Evolutionary conservation across 2,329 filamentous ascomycete genomes (phyloP).

Genomic region (Lasiodiplodia gonubiensis): DNA sequence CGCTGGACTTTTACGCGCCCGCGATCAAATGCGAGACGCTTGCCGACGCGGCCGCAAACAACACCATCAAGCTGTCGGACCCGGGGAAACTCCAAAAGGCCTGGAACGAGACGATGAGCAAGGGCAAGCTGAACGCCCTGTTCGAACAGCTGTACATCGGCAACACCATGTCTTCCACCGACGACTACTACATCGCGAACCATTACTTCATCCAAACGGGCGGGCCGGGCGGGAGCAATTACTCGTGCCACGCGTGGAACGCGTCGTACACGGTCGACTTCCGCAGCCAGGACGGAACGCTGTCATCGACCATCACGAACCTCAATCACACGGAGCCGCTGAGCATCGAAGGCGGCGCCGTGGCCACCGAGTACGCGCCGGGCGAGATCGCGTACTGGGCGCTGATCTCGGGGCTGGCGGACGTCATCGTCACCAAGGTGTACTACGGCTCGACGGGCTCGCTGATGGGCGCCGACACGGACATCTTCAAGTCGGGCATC

Average conservation of each 20-base stretch:
- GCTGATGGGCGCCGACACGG: neutral
- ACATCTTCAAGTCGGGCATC: neutral
- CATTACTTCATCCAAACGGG: neutral
- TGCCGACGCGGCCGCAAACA: neutral
- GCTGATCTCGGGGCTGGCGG: neutral
- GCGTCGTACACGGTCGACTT: neutral
- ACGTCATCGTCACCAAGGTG: neutral
- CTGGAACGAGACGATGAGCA: neutral
- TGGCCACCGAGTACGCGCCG: neutral
- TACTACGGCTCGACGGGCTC: neutral
- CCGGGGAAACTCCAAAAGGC: neutral
- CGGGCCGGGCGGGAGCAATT: neutral
- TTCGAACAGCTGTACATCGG: neutral
- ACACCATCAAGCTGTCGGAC: neutral
- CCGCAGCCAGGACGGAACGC: neutral
- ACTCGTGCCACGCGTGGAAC: constrained; percentile 10
- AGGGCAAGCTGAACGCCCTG: neutral
- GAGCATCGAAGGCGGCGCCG: neutral
- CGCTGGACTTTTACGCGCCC: neutral
- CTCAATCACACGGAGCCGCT: neutral
- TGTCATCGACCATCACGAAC: neutral
- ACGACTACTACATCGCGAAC: neutral
- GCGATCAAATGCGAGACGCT: constrained; percentile 10
- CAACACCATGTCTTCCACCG: neutral
- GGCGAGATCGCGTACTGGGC: neutral